A percentile compares a stretch with the other conserved stretches of the same genome.
Conservation (phyloP, 768 basidiomycete genomes). For the Lactarius quietus region DNA sequence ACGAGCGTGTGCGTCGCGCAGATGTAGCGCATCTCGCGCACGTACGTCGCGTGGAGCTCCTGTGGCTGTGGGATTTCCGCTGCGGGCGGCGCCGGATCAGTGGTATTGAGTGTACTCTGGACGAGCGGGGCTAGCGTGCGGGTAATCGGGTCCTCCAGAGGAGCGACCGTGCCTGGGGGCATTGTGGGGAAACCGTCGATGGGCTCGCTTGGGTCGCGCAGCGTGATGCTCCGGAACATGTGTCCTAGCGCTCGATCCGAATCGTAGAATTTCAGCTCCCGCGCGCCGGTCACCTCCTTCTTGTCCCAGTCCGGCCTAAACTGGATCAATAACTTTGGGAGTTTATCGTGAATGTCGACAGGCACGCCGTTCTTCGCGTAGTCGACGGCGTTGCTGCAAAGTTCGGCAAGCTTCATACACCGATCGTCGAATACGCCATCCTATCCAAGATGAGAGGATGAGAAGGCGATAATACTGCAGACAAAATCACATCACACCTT, state of each 20-base stretch:
- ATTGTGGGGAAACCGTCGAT: background rate
- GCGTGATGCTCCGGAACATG: conserved; percentile 59
- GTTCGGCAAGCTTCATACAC: conserved; percentile 55
- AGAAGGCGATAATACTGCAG: background rate
- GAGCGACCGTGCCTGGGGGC: background rate
- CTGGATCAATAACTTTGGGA: conserved; percentile 56
- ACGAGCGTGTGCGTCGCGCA: conserved; percentile 64
- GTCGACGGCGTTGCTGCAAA: conserved; percentile 71
- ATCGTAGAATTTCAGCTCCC: conserved; percentile 63
- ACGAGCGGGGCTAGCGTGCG: conserved; percentile 6
- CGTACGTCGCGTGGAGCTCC: conserved; percentile 48
- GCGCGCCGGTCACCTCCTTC: conserved; percentile 38
- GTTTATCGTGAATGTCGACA: conserved; percentile 44
- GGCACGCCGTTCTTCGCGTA: conserved; percentile 75
- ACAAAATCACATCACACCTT: conserved; percentile 38
- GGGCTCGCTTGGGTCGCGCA: conserved; percentile 39
- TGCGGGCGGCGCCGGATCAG: too few species aligned
- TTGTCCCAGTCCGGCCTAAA: conserved; percentile 81
- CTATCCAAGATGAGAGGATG: conserved; percentile 38
- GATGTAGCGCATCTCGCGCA: conserved; percentile 67
- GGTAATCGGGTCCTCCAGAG: conserved; percentile 15
- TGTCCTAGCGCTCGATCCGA: conserved; percentile 68
- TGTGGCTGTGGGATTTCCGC: background rate
- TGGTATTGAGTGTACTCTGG: background rate
- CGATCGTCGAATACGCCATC: conserved; percentile 55